These are phyloP conservation scores for Lycium barbarum DNA, from an alignment of 257 asterid genomes.

Conservation along the genomic window DNA sequence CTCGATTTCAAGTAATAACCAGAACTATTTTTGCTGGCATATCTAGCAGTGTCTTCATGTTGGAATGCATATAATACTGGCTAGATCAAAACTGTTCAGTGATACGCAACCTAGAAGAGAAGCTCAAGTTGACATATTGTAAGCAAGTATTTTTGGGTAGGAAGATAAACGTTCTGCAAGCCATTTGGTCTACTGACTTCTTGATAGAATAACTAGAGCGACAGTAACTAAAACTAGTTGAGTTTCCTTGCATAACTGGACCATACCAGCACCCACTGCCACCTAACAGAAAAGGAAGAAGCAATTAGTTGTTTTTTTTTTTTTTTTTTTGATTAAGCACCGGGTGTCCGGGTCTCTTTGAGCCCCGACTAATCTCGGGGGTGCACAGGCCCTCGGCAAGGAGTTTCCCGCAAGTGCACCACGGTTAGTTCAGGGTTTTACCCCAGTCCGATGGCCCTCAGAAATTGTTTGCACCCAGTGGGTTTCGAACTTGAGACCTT, in stretches of 20 bases:
- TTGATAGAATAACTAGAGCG: neutral
- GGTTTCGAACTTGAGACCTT: too few relatives aligned
- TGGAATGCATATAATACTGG: neutral
- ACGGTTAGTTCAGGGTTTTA: too few relatives aligned
- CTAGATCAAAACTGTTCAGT: neutral
- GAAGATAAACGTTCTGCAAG: neutral
- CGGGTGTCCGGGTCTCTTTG: too few relatives aligned
- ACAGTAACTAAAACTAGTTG: neutral
- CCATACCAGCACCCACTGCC: neutral
- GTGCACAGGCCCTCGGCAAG: too few relatives aligned
- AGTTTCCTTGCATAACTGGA: neutral
- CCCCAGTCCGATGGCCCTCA: too few relatives aligned
- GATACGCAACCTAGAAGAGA: neutral
- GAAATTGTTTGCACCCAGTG: too few relatives aligned
- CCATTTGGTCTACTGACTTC: neutral
- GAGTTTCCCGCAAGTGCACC: too few relatives aligned
- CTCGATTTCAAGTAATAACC: neutral
- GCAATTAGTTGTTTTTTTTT: neutral
- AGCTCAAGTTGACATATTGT: neutral
- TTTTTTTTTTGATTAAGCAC: too few relatives aligned
- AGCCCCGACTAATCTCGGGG: too few relatives aligned
- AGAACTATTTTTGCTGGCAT: neutral
- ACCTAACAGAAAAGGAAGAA: constrained; percentile 22
- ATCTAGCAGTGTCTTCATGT: neutral
- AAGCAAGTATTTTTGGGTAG: neutral